These are phyloP conservation scores for Schizopora paradoxa DNA, from an alignment of 1,284 basidiomycete species.

Conservation along the genomic window DNA sequence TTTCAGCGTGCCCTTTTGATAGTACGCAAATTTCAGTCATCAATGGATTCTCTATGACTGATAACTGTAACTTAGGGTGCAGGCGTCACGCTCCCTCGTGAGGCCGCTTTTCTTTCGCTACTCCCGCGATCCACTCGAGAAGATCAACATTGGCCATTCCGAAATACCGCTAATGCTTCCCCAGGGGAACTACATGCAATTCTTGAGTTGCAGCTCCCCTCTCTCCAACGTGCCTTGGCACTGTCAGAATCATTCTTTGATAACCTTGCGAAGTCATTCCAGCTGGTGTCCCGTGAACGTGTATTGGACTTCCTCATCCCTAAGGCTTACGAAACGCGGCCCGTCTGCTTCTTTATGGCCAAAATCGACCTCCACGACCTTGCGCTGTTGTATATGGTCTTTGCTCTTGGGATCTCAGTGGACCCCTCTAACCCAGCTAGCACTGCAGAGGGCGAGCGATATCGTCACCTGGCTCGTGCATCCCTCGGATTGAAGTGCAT, in stretches of 20 bases:
- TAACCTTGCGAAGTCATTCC: constrained; percentile 45
- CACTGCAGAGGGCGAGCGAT: constrained; percentile 15
- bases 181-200: not conserved
- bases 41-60: not conserved
- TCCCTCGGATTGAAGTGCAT: constrained; percentile 16
- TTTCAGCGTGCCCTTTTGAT: not conserved
- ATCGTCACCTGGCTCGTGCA: constrained; percentile 16
- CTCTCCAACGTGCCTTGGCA: constrained; percentile 31
- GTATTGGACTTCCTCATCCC: constrained; percentile 34
- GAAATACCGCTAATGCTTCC: not conserved
- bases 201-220: constrained; percentile 28
- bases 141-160: constrained; percentile 10
- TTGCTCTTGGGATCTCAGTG: constrained; percentile 8
- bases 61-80: not conserved
- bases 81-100: not conserved
- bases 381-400: constrained; percentile 8
- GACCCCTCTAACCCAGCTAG: constrained; percentile 14
- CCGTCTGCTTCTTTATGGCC: not conserved
- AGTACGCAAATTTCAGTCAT: not conserved
- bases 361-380: constrained; percentile 7
- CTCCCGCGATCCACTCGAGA: constrained; percentile 3
- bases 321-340: constrained; percentile 26
- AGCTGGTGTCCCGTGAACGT: constrained; percentile 39
- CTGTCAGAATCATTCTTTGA: constrained; percentile 38
- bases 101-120: not conserved